Evolutionary conservation across 2,329 filamentous ascomycete genomes (phyloP).

Genomic region (Arthrobotrys sphaeroides): DNA sequence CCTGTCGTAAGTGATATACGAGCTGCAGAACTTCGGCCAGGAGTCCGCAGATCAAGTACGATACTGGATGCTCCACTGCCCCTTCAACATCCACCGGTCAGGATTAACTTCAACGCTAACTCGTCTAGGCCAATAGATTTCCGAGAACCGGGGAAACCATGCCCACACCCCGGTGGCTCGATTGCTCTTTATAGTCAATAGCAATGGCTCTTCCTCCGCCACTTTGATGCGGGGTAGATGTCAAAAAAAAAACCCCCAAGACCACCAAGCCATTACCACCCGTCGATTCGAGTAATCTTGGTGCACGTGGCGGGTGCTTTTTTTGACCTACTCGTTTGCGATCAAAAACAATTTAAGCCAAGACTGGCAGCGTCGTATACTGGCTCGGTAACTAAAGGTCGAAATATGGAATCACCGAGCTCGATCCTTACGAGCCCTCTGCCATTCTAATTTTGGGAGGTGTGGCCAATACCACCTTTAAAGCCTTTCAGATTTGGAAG

Average conservation of each 20-base stretch:
- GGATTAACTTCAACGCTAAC: not conserved
- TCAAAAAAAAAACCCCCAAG: not conserved
- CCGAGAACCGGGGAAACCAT: constrained; percentile 35
- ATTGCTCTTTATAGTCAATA: constrained; percentile 23
- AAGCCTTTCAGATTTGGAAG: not conserved
- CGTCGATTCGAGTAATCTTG: constrained; percentile 13
- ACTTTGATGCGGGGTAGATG: constrained; percentile 37
- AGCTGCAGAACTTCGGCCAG: not conserved
- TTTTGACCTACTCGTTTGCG: constrained; percentile 32
- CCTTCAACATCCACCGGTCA: constrained; percentile 1
- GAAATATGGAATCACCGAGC: constrained; percentile 12
- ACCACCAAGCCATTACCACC: constrained; percentile 2
- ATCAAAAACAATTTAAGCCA: constrained; percentile 8
- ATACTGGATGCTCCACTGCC: not conserved
- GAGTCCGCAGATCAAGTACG: constrained; percentile 14
- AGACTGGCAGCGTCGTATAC: constrained; percentile 17
- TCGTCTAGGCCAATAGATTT: constrained; percentile 6
- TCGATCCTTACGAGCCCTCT: not conserved
- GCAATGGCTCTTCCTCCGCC: not conserved
- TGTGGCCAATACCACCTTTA: not conserved
- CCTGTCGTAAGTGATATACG: not conserved
- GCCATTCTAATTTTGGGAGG: constrained; percentile 30
- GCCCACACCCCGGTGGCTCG: not conserved
- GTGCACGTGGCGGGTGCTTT: constrained; percentile 25
- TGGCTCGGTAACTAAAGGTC: not conserved